Conservation (phyloP, 2,329 filamentous ascomycete species). For the Fusarium sp. region DNA sequence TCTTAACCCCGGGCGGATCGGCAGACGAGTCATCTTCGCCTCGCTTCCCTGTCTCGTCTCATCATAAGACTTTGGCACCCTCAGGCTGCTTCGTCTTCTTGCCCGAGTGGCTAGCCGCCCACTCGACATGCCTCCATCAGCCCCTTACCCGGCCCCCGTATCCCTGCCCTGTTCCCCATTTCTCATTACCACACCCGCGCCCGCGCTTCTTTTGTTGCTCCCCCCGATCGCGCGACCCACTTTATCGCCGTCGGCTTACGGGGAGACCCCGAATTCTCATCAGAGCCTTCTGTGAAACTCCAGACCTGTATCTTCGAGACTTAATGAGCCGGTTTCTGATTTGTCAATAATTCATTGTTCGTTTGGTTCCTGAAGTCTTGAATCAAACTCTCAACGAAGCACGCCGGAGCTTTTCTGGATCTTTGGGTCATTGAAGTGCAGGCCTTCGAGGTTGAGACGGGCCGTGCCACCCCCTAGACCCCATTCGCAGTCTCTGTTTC, state of each 20-base stretch:
- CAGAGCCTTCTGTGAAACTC: neutral
- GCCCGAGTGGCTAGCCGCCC: constrained; percentile 33
- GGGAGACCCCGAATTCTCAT: constrained; percentile 30
- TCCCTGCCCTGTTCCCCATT: constrained; percentile 32
- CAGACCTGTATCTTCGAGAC: neutral
- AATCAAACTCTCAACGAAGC: neutral
- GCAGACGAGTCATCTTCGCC: constrained; percentile 29
- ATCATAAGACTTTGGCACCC: constrained; percentile 28
- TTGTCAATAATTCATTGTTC: neutral
- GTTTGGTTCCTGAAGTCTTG: neutral
- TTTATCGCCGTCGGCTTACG: constrained; percentile 42
- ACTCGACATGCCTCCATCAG: constrained; percentile 26
- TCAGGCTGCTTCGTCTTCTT: constrained; percentile 27
- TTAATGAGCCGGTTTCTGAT: neutral
- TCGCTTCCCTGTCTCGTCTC: constrained; percentile 31
- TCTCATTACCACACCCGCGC: constrained; percentile 32
- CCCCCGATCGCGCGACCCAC: constrained; percentile 36
- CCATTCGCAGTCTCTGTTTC: constrained; percentile 13
- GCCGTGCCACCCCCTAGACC: constrained; percentile 38
- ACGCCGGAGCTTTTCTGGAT: neutral
- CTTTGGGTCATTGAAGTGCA: neutral
- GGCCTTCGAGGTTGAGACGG: constrained; percentile 23
- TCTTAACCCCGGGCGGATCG: constrained; percentile 27
- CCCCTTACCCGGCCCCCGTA: constrained; percentile 20
- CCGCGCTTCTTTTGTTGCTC: constrained; percentile 23